A percentile compares a stretch with the other conserved stretches of the same genome.
These are phyloP conservation scores for Verticillium longisporum DNA, from an alignment of 2,329 filamentous ascomycete genomes.

Conservation along the genomic window DNA sequence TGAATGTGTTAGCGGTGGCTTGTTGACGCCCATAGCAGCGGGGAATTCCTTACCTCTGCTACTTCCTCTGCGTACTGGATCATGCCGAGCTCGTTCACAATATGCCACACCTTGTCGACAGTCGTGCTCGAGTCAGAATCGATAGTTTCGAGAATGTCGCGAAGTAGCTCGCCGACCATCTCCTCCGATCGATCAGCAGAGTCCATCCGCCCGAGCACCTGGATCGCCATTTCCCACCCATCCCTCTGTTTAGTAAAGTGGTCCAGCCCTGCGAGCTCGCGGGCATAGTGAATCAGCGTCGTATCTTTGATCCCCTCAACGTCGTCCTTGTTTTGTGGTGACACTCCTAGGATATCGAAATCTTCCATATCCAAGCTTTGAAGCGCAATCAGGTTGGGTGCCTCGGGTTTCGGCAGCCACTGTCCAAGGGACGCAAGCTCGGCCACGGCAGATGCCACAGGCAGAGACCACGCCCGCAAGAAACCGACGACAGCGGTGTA, in stretches of 20 bases:
- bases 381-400: slow-evolving; percentile 47
- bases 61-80: slow-evolving; percentile 71
- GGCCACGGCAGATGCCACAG: slow-evolving; percentile 68
- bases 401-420: slow-evolving; percentile 64
- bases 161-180: slow-evolving; percentile 66
- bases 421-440: slow-evolving; percentile 78
- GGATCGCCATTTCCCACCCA: slow-evolving; percentile 86
- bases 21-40: neutral
- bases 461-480: slow-evolving; percentile 72
- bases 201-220: slow-evolving; percentile 76
- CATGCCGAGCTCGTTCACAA: slow-evolving; percentile 75
- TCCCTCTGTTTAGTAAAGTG: slow-evolving; percentile 46
- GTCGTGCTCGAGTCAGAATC: slow-evolving; percentile 61
- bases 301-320: slow-evolving; percentile 68
- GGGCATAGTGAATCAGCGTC: slow-evolving; percentile 70
- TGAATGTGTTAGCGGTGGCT: slow-evolving; percentile 29
- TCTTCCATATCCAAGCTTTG: slow-evolving; percentile 75
- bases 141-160: slow-evolving; percentile 53
- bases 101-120: slow-evolving; percentile 74
- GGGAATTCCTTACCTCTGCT: slow-evolving; percentile 59
- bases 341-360: slow-evolving; percentile 72
- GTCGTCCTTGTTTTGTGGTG: slow-evolving; percentile 49
- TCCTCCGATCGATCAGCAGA: slow-evolving; percentile 63
- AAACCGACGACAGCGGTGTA: slow-evolving; percentile 69
- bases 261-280: slow-evolving; percentile 52